Evolutionary conservation across 371 early-diverging fungal genomes (phyloP), one percentile per base, ranked within the genome.

Genomic region (Apophysomyces sp.): DNA sequence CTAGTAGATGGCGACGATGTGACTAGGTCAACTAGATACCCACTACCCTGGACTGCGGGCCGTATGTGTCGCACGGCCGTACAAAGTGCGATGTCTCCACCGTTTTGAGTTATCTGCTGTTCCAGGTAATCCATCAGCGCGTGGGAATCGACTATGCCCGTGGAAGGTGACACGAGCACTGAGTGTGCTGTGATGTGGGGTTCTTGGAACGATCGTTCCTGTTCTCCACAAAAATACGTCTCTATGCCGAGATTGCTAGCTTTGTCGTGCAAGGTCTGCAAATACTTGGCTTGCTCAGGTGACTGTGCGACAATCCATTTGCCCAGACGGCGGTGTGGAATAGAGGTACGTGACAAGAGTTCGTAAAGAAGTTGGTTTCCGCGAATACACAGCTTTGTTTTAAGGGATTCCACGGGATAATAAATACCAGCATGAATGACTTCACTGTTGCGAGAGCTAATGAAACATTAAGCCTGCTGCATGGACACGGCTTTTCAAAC

Each of bases 371-470:
- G 66, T 0, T 73, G 61, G 31, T 88, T 91, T 39, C 96, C 96
- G 7, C 85, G 78, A 31, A 94, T 88, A 67, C 96, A 95, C 8
- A 95, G 77, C 31, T 60, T 62, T 3, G 94, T 92, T 65, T 94
- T 94, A 34, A 95, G 72, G 53, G 90, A 92, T 57, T 86, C 76
- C 11, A 62, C 63, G 2, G 94, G 93, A 56, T 95, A 95, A 75
- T 95, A 94, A 8, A 95, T 77, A 0, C 96, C 96, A 7, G 92
- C 94, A 66, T 95, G 96, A 65, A 95, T 95, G 11, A 95, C 94
- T 64, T 94, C 93, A 62, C 93, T 93, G 79, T 95, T 95, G 18
- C 96, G 77, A n/a, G 95, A 88, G 66, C 92, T 89, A 59, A 8
- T 3, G 21, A 44, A 28, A 40, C 36, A 24, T 57, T 49, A 39